Percentiles rank a stretch among this genome's conserved stretches.
These are phyloP conservation scores for Fusarium chlamydosporum DNA, from an alignment of 2,329 filamentous ascomycete genomes.

Conservation along the genomic window DNA sequence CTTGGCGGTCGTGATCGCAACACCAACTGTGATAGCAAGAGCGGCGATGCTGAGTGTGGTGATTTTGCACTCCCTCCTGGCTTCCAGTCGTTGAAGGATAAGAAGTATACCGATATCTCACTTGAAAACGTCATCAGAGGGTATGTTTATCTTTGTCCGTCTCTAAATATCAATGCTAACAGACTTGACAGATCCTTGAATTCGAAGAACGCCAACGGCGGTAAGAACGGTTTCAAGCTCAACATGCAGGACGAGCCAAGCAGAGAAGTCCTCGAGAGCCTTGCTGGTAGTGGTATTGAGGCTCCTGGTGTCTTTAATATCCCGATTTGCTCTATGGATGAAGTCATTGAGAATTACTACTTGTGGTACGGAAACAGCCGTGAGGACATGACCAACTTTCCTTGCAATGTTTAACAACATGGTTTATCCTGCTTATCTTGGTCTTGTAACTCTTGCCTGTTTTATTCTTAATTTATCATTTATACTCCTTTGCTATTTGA, in stretches of 20 bases:
- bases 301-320: slow-evolving; percentile 29
- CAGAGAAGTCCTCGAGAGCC: slow-evolving; percentile 17
- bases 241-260: slow-evolving; percentile 18
- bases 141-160: not conserved
- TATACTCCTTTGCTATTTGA: not conserved
- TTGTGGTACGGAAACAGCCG: slow-evolving; percentile 9
- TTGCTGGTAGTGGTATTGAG: slow-evolving; percentile 28
- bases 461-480: too few relatives aligned
- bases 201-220: slow-evolving; percentile 24
- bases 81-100: slow-evolving; percentile 13
- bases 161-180: fast-evolving
- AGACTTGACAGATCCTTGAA: slow-evolving; percentile 19
- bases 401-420: slow-evolving; percentile 20
- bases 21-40: slow-evolving; percentile 17
- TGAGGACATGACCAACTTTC: slow-evolving; percentile 29
- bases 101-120: slow-evolving; percentile 26
- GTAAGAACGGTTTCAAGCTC: slow-evolving; percentile 28
- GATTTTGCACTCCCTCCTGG: slow-evolving; percentile 20
- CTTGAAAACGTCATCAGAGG: slow-evolving; percentile 20
- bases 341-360: slow-evolving; percentile 30
- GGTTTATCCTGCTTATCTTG: not conserved
- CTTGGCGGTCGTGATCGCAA: slow-evolving; percentile 3
- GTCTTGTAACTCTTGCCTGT: too few relatives aligned
- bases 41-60: slow-evolving; percentile 17
- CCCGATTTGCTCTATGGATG: slow-evolving; percentile 32